A percentile compares a stretch with the other conserved stretches of the same genome.
Evolutionary conservation across 1,139 yeast species (phyloP).

Genomic region (Keqinozyma sinolaborantium): DNA sequence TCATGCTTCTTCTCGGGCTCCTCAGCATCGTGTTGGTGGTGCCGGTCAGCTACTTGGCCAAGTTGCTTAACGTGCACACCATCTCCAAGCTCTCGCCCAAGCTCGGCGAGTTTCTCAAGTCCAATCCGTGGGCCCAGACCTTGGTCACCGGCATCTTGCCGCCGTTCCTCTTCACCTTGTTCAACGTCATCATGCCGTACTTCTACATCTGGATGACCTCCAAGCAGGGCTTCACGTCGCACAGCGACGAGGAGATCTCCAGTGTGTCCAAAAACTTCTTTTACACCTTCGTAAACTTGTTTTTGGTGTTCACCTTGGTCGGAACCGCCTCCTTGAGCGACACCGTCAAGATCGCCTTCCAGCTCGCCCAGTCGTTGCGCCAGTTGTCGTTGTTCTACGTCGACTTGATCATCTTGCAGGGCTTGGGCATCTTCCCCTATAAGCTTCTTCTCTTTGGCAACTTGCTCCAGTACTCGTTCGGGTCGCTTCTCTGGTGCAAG

Average conservation of each 20-base stretch:
- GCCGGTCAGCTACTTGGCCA: constrained; percentile 72
- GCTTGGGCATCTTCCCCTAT: constrained; percentile 81
- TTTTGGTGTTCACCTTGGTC: constrained; percentile 76
- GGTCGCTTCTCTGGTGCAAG: constrained; percentile 43
- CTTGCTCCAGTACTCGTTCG: constrained; percentile 52
- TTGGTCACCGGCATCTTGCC: constrained; percentile 78
- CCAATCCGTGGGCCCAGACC: constrained; percentile 55
- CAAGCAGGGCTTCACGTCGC: constrained; percentile 72
- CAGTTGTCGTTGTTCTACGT: constrained; percentile 75
- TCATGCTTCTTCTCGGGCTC: constrained; percentile 62
- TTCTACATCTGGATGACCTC: constrained; percentile 67
- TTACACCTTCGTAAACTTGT: constrained; percentile 80
- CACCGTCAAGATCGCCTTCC: constrained; percentile 69
- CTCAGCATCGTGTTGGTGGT: constrained; percentile 64
- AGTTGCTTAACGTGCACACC: constrained; percentile 64
- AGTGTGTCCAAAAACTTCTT: constrained; percentile 78
- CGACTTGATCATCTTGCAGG: constrained; percentile 78
- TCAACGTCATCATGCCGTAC: constrained; percentile 73
- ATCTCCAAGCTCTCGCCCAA: constrained; percentile 72
- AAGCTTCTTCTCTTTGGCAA: constrained; percentile 70
- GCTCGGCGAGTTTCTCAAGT: constrained; percentile 58
- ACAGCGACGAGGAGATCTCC: constrained; percentile 78
- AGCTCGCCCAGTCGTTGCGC: constrained; percentile 68
- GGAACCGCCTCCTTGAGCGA: constrained; percentile 75
- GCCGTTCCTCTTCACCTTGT: constrained; percentile 68